A percentile compares a stretch with the other conserved stretches of the same genome.
These are phyloP conservation scores for Medicago ruthenica DNA, from an alignment of 306 rosid genomes.

Conservation along the genomic window DNA sequence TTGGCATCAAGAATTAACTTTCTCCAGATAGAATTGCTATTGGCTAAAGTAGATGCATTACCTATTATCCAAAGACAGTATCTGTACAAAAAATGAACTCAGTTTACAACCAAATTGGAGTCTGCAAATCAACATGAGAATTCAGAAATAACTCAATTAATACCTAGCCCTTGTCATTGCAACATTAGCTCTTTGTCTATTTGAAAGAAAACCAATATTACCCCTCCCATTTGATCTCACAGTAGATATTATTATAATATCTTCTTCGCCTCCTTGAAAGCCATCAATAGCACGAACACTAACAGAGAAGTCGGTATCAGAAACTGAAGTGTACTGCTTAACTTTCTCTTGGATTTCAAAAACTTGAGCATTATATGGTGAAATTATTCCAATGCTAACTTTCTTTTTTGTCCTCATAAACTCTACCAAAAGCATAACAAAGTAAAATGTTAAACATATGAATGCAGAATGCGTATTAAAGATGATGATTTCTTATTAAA, in stretches of 20 bases:
- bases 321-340: slow-evolving; percentile 8
- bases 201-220: slow-evolving; percentile 56
- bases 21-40: slow-evolving; percentile 43
- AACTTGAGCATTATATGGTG: slow-evolving; percentile 65
- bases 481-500: no score
- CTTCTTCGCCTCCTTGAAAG: slow-evolving; percentile 73
- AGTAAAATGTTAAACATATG: not conserved
- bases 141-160: not conserved
- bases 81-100: slow-evolving; percentile 24
- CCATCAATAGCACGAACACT: slow-evolving; percentile 63
- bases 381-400: slow-evolving; percentile 64
- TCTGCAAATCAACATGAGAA: not conserved
- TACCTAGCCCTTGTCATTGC: slow-evolving; percentile 72
- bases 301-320: slow-evolving; percentile 36
- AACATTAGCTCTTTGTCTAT: slow-evolving; percentile 56
- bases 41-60: slow-evolving; percentile 46
- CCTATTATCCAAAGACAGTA: slow-evolving; percentile 62
- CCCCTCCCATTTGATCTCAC: slow-evolving; percentile 50
- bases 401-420: slow-evolving; percentile 37
- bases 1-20: slow-evolving; percentile 52
- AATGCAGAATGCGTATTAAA: not conserved
- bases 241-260: slow-evolving; percentile 51
- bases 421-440: not conserved
- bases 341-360: slow-evolving; percentile 52
- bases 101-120: not conserved